Percentiles rank a stretch among this genome's conserved stretches.
Conservation (phyloP, 2,329 filamentous ascomycete genomes). For the Thielaviopsis ethacetica region DNA sequence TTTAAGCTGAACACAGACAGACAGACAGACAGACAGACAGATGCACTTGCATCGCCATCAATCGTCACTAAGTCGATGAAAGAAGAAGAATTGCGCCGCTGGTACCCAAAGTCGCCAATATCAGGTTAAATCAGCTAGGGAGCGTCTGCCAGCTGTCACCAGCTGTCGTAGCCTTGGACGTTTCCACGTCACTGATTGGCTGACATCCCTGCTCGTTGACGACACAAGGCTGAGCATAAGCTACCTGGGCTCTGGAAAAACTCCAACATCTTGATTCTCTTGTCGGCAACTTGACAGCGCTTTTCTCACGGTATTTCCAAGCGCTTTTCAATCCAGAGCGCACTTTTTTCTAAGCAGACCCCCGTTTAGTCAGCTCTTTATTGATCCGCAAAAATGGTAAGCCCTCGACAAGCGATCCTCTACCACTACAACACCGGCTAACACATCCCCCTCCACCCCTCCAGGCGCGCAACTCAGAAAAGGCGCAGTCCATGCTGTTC, state of each 20-base stretch:
- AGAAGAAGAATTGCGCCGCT: background rate
- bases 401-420: too few relatives aligned
- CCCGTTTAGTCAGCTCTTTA: background rate
- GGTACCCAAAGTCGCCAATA: background rate
- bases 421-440: too few relatives aligned
- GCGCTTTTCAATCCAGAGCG: too few relatives aligned
- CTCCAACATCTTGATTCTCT: background rate
- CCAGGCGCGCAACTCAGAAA: slow-evolving; percentile 91
- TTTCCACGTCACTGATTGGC: background rate
- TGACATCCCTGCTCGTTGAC: background rate
- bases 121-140: background rate
- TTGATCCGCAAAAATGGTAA: slow-evolving; percentile 2
- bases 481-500: slow-evolving; percentile 99
- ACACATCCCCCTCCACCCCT: too few relatives aligned
- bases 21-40: too few relatives aligned
- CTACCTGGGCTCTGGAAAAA: background rate
- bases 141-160: background rate
- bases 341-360: background rate
- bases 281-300: background rate
- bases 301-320: too few relatives aligned
- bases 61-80: too few relatives aligned
- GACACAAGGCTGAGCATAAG: background rate
- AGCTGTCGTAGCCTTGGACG: background rate
- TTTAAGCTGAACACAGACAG: too few relatives aligned
- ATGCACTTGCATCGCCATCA: background rate